phyloP scores from a whole-genome alignment of 768 basidiomycete species.

The Pleurotus tuber-regium region DNA sequence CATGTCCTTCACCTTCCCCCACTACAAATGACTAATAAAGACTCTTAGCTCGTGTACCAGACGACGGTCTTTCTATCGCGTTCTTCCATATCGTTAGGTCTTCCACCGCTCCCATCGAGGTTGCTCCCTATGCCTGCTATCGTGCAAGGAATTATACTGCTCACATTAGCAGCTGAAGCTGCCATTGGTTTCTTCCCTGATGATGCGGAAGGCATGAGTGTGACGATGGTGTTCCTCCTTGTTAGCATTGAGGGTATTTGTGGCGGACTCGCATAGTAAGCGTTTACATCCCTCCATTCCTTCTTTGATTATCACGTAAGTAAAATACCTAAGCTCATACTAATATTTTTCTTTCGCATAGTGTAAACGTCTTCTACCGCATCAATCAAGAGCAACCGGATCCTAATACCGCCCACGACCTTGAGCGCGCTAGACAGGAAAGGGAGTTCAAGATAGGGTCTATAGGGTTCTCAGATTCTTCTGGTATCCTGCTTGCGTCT shows the following conservation, averaged over 20 bases:
- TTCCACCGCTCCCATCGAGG: slow-evolving; percentile 71
- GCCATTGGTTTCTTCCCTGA: slow-evolving; percentile 62
- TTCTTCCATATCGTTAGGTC: slow-evolving; percentile 81
- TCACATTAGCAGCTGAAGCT: slow-evolving; percentile 61
- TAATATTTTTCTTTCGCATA: slow-evolving; percentile 22
- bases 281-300: slow-evolving; percentile 13
- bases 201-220: slow-evolving; percentile 41
- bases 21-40: neutral
- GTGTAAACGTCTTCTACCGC: slow-evolving; percentile 85
- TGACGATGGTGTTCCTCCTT: slow-evolving; percentile 67
- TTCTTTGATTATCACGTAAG: slow-evolving; percentile 17
- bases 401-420: slow-evolving; percentile 40
- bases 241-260: slow-evolving; percentile 90
- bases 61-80: slow-evolving; percentile 92
- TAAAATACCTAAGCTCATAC: neutral
- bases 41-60: slow-evolving; percentile 75
- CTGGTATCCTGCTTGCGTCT: slow-evolving; percentile 66
- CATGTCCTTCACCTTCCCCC: slow-evolving; percentile 12
- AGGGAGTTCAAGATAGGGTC: slow-evolving; percentile 90
- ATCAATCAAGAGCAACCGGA: slow-evolving; percentile 72
- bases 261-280: slow-evolving; percentile 90
- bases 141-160: slow-evolving; percentile 65
- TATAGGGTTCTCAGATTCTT: slow-evolving; percentile 82
- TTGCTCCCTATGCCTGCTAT: slow-evolving; percentile 76
- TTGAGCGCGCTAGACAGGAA: slow-evolving; percentile 68